Evolutionary conservation across 2,329 filamentous ascomycete species (phyloP).

Genomic region (Neonectria ditissima): DNA sequence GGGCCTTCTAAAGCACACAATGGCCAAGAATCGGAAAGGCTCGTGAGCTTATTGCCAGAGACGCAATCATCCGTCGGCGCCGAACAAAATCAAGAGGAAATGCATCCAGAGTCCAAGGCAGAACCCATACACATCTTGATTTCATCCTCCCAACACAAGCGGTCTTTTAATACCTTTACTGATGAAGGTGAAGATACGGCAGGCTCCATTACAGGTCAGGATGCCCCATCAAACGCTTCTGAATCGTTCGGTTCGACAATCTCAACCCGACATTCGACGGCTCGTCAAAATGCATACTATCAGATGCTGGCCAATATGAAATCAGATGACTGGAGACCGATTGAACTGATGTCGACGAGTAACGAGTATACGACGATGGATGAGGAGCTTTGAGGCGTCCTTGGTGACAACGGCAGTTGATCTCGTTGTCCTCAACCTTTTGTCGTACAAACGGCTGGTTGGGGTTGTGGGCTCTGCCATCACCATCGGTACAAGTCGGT

Average conservation of each 20-base stretch:
- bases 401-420: neutral
- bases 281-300: conserved; percentile 49
- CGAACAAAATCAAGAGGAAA: neutral
- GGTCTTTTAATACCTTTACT: conserved; percentile 32
- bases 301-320: conserved; percentile 47
- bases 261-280: conserved; percentile 36
- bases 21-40: neutral
- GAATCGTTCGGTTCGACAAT: conserved; percentile 31
- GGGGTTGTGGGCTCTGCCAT: neutral
- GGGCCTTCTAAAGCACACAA: neutral
- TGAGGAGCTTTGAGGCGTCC: conserved; percentile 46
- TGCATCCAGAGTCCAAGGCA: neutral
- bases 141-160: conserved; percentile 30
- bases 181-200: neutral
- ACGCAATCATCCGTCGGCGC: conserved; percentile 15
- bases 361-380: conserved; percentile 49
- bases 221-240: conserved; percentile 22
- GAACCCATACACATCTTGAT: neutral
- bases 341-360: conserved; percentile 51
- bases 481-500: conserved; percentile 25
- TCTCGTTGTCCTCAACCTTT: neutral
- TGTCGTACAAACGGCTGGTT: neutral
- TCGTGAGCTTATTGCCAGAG: conserved; percentile 19
- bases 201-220: neutral
- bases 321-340: conserved; percentile 46